Evolutionary conservation across 352 stramenopile species (phyloP), one percentile per base, ranked within the genome.

Genomic region (Phytophthora tubulina): DNA sequence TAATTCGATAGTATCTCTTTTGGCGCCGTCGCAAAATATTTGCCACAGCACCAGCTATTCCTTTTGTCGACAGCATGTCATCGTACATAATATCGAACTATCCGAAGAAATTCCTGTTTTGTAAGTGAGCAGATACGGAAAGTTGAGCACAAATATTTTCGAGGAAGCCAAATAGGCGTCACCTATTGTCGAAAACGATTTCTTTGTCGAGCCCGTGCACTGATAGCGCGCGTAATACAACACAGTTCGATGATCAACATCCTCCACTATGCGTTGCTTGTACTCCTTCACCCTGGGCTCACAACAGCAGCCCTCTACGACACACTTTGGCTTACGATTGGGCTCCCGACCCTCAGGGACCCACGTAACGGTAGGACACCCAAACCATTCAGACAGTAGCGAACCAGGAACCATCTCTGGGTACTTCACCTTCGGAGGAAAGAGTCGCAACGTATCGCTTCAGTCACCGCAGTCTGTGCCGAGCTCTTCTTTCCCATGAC

Each of bases 31-130:
- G 50, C 11, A 17, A 14, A 8, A 67, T 55, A n/a, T 67, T 67
- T 0, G 9, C 32, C 6, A 30, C 31, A 1, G 27, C 49, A 32
- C 60, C 39, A n/a, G 60, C 38, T 21, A 61, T 38, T 32, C 50
- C 31, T 45, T 48, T 67, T 0, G 39, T 66, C 4, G 36, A 33
- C 1, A 57, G 46, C 58, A 66, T 67, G 4, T 39, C 9, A 5
- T 61, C 60, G 48, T 55, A 60, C 21, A 67, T 6, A 31, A 61
- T 59, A 32, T 61, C 60, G 31, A 66, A 58, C 17, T 52, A 35
- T 32, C 32, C 32, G 30, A 53, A 33, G 60, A 54, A 30, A 67
- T 61, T 13, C 38, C 49, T 9, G 31, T 60, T 32, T 54, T 59
- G 31, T 61, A 61, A 9, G 60, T 67, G 8, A 55, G 38, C 2